Percentiles rank a stretch among this genome's conserved stretches.
Evolutionary conservation across 2,329 filamentous ascomycete genomes (phyloP).

Genomic region (Periconia sp.): DNA sequence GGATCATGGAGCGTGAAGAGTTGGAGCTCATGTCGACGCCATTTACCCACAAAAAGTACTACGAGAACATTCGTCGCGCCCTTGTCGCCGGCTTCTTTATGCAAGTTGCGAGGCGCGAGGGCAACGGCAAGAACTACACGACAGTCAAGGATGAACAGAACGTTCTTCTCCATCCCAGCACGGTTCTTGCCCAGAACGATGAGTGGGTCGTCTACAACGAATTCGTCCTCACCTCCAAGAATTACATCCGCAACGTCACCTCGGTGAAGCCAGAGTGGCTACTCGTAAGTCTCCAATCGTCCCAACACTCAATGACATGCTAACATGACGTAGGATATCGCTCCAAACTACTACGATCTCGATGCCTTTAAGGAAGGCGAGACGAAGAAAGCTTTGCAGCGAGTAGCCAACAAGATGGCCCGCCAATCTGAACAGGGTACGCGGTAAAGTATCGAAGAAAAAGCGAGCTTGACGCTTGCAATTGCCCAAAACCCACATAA

Average conservation of each 20-base stretch:
- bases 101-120: conserved; percentile 96
- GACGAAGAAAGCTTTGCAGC: conserved; percentile 67
- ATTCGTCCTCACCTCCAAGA: conserved; percentile 96
- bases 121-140: conserved; percentile 83
- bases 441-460: conserved; percentile 5
- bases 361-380: conserved; percentile 81
- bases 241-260: conserved; percentile 94
- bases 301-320: neutral
- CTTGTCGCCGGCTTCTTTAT: conserved; percentile 97
- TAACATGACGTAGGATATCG: conserved; percentile 70
- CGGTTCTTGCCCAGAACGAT: conserved; percentile 81
- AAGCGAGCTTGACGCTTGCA: neutral
- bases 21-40: conserved; percentile 85
- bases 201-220: conserved; percentile 99
- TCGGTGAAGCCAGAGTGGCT: conserved; percentile 93
- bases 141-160: conserved; percentile 97
- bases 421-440: conserved; percentile 46
- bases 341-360: conserved; percentile 89
- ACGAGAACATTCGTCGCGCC: conserved; percentile 92
- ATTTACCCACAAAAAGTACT: conserved; percentile 96
- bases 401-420: conserved; percentile 57
- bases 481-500: too few relatives aligned
- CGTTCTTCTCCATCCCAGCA: conserved; percentile 90
- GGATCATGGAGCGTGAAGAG: conserved; percentile 93
- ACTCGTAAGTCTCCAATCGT: conserved; percentile 60